Evolutionary conservation across 2,329 filamentous ascomycete species (phyloP).

Genomic region (Diaporthe sp.): DNA sequence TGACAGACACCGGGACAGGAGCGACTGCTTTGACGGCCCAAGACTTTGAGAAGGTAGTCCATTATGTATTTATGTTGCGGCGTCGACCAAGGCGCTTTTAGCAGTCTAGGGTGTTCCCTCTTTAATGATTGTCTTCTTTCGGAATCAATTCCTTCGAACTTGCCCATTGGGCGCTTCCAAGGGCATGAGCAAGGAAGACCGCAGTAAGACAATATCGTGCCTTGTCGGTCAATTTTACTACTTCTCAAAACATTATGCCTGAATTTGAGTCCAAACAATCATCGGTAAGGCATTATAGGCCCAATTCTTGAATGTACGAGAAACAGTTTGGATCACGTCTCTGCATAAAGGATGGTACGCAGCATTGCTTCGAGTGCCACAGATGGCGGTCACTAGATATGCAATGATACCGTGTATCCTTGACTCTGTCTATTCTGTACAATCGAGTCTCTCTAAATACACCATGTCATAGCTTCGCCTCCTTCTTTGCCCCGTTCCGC

Average conservation of each 20-base stretch:
- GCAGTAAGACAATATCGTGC: neutral
- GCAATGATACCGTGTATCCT: neutral
- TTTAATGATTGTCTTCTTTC: conserved; percentile 23
- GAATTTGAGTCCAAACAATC: neutral
- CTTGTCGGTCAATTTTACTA: neutral
- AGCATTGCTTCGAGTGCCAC: neutral
- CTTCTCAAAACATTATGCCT: neutral
- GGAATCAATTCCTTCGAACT: neutral
- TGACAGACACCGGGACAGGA: neutral
- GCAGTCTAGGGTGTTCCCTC: conserved; percentile 16
- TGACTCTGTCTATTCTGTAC: neutral
- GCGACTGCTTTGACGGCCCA: conserved; percentile 7
- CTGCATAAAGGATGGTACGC: too few relatives aligned
- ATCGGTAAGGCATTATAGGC: too few relatives aligned
- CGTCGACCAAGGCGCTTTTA: conserved; percentile 1
- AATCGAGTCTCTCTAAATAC: neutral
- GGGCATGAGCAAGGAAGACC: neutral
- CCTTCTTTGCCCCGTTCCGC: neutral
- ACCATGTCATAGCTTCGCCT: neutral
- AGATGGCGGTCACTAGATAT: neutral
- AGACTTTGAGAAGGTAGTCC: conserved; percentile 8
- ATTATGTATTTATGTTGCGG: conserved; percentile 29
- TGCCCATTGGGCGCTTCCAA: neutral
- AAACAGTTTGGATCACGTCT: neutral
- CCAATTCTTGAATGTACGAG: neutral